Percentiles rank a stretch among this genome's conserved stretches.
phyloP scores from a whole-genome alignment of 345 rosid species.

The Lumnitzera racemosa region DNA sequence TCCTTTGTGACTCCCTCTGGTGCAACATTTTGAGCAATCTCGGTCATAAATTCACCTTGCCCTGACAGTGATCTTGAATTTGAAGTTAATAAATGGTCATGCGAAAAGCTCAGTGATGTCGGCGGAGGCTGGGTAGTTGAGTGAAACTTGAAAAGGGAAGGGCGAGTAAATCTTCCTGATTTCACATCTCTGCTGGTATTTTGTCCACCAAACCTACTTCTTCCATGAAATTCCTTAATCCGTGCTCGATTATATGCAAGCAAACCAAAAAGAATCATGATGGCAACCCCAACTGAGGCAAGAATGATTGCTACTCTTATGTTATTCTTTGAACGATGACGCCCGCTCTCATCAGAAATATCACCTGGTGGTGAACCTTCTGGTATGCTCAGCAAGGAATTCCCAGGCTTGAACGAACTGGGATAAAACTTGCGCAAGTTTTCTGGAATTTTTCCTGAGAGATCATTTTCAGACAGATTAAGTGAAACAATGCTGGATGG shows the following conservation, averaged over 20 bases:
- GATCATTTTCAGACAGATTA: constrained; percentile 72
- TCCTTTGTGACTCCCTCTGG: constrained; percentile 22
- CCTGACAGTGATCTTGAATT: constrained; percentile 80
- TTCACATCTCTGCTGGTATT: constrained; percentile 43
- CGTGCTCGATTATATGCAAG: constrained; percentile 65
- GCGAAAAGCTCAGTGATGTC: constrained; percentile 73
- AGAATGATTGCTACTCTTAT: constrained; percentile 58
- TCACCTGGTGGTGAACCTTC: constrained; percentile 16
- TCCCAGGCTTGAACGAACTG: constrained; percentile 74
- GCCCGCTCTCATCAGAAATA: constrained; percentile 6
- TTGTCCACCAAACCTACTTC: constrained; percentile 38
- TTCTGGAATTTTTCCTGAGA: constrained; percentile 61
- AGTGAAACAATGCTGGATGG: constrained; percentile 46
- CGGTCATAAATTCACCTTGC: constrained; percentile 41
- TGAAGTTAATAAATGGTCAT: constrained; percentile 79
- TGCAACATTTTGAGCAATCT: constrained; percentile 48
- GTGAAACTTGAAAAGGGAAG: constrained; percentile 63
- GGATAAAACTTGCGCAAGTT: constrained; percentile 36
- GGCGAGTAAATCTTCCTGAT: constrained; percentile 46
- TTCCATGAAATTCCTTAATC: constrained; percentile 52
- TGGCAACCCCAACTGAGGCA: constrained; percentile 60
- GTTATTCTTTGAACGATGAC: constrained; percentile 34
- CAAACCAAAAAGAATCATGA: constrained; percentile 58
- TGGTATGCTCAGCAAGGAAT: constrained; percentile 37
- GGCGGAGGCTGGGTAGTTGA: constrained; percentile 46